Evolutionary conservation across 2,329 filamentous ascomycete species (phyloP).

Genomic region (Fusarium staphyleae): DNA sequence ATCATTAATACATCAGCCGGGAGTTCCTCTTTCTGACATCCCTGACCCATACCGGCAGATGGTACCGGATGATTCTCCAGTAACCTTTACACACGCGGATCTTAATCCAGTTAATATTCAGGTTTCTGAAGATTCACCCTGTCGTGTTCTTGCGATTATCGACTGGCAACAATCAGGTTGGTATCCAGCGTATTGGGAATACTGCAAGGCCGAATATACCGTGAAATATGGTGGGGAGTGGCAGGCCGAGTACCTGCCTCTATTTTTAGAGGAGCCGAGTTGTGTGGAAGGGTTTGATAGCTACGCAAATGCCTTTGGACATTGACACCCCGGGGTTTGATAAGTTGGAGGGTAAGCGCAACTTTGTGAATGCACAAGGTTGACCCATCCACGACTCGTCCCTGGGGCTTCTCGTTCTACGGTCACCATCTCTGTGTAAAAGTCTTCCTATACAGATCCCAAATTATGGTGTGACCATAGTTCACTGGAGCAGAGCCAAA

Average conservation of each 20-base stretch:
- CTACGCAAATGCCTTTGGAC: background rate
- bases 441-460: too few relatives aligned
- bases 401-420: too few relatives aligned
- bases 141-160: slow-evolving; percentile 7
- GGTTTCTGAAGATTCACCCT: slow-evolving; percentile 8
- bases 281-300: background rate
- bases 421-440: too few relatives aligned
- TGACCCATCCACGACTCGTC: too few relatives aligned
- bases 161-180: slow-evolving; percentile 29
- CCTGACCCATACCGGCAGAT: slow-evolving; percentile 9
- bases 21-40: background rate
- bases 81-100: slow-evolving; percentile 26
- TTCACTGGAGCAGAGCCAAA: too few relatives aligned
- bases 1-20: background rate
- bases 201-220: slow-evolving; percentile 17
- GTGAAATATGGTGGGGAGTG: background rate
- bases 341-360: background rate
- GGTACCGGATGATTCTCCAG: background rate
- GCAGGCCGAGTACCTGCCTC: slow-evolving; percentile 3
- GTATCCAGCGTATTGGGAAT: slow-evolving; percentile 35
- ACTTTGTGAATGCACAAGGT: too few relatives aligned
- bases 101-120: slow-evolving; percentile 24
- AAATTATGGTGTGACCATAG: too few relatives aligned
- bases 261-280: background rate
- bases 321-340: background rate